Percentiles rank a stretch among this genome's conserved stretches.
Conservation (phyloP, 176 grass and related monocot species). For the Poa pratensis region DNA sequence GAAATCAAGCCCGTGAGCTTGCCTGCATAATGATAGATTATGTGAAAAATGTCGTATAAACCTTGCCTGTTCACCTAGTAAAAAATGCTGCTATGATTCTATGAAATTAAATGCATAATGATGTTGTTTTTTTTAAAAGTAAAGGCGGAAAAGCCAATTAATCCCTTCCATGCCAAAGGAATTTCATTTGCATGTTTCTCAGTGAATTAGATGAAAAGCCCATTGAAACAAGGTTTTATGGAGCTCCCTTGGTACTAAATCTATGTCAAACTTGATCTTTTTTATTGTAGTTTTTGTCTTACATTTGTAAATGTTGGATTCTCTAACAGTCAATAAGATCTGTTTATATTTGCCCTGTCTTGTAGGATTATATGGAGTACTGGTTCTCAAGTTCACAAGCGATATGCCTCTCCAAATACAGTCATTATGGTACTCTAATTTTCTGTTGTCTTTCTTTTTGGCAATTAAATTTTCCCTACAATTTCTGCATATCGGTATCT, state of each 20-base stretch:
- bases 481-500: constrained; percentile 7
- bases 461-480: background rate
- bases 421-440: constrained; percentile 75
- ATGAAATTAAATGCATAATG: background rate
- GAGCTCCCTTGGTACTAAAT: too few species aligned
- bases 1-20: background rate
- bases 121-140: background rate
- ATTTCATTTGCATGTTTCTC: background rate
- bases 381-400: constrained; percentile 81
- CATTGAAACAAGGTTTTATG: background rate
- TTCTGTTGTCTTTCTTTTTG: constrained; percentile 20
- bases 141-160: background rate
- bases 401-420: constrained; percentile 76
- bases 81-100: background rate
- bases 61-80: background rate
- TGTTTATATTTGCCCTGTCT: constrained; percentile 37
- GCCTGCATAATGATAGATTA: background rate
- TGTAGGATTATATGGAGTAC: constrained; percentile 96
- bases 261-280: constrained; percentile 10
- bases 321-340: background rate
- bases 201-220: background rate
- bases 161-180: background rate
- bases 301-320: background rate
- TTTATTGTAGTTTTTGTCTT: constrained; percentile 30
- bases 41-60: background rate